Conservation (phyloP, 2,329 filamentous ascomycete genomes). For the Cordyceps cicadae region DNA sequence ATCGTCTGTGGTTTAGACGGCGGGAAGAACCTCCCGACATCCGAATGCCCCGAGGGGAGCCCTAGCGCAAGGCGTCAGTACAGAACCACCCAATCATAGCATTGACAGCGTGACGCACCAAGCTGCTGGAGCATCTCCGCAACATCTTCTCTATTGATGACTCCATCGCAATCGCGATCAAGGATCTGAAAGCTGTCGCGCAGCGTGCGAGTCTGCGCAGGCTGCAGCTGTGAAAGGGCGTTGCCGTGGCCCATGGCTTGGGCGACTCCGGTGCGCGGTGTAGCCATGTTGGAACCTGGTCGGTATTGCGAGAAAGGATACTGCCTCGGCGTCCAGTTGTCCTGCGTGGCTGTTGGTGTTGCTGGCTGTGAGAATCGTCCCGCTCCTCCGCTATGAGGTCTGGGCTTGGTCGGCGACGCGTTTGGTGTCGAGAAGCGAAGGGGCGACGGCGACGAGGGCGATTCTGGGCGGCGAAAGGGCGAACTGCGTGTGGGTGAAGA, state of each 20-base stretch:
- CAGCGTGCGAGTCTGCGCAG: conserved; percentile 75
- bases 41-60: conserved; percentile 61
- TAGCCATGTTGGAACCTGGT: conserved; percentile 22
- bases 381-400: conserved; percentile 15
- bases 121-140: conserved; percentile 80
- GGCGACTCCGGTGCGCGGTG: conserved; percentile 28
- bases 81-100: too few relatives aligned
- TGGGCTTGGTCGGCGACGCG: conserved; percentile 48
- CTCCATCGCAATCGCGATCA: conserved; percentile 79
- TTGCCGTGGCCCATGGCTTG: conserved; percentile 37
- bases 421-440: conserved; percentile 58
- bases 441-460: conserved; percentile 56
- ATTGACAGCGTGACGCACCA: conserved; percentile 38
- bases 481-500: conserved; percentile 53
- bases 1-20: conserved; percentile 63
- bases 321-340: conserved; percentile 30
- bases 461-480: conserved; percentile 55
- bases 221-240: conserved; percentile 64
- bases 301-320: background rate
- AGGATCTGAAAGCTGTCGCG: conserved; percentile 91
- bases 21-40: conserved; percentile 77
- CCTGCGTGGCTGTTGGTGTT: conserved; percentile 29
- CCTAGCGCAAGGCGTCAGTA: conserved; percentile 37
- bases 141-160: conserved; percentile 74
- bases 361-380: conserved; percentile 33